Evolutionary conservation across 176 grass and related monocot species (phyloP), one percentile per base, ranked within the genome.

Genomic region (Aegilops bicornis): DNA sequence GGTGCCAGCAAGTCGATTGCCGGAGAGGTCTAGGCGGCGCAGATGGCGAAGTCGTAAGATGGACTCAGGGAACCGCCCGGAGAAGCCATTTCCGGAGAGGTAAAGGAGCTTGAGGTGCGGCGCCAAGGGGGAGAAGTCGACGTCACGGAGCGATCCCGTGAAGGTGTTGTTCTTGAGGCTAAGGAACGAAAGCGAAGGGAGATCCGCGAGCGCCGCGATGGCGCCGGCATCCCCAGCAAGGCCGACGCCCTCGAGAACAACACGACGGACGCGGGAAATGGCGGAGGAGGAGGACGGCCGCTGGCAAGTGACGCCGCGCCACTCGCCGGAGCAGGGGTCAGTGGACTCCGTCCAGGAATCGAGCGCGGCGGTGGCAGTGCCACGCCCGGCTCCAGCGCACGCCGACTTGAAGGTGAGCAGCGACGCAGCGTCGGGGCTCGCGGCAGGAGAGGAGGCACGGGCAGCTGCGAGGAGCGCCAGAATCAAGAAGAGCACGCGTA

Each of bases 121-220:
- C 39, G 79, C 85, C 36, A 92, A 80, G 45, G 29, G 86, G 64
- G 91, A 87, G 56, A 98, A 74, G 60, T 95, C 88, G 52, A 95
- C 86, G 32, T 32, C 76, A 9, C 79, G 66, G 66, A 98, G 82
- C 14, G 80, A 52, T 27, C 79, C 93, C 10, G 83, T 69, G 69
- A 95, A 98, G 14, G 81, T 82, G 86, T 98, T 98, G 69, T 98
- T 98, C 80, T 90, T 94, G 64, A 98, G 86, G 84, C 96, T 98
- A 14, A 98, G 91, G 79, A 92, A 83, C 25, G 91, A 85, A 69
- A 98, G 96, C 17, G 33, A 10, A 9, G 77, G 88, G 31, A 98
- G 88, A 1, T 23, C 60, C 5, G 79, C 82, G 68, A 98, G 93
- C 62, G 80, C 68, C 68, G 85, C 81, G 43, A 98, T 12, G n/a